Evolutionary conservation across 1,284 basidiomycete species (phyloP), one percentile per base, ranked within the genome.

Genomic region (Coniferiporia sulphurascens): DNA sequence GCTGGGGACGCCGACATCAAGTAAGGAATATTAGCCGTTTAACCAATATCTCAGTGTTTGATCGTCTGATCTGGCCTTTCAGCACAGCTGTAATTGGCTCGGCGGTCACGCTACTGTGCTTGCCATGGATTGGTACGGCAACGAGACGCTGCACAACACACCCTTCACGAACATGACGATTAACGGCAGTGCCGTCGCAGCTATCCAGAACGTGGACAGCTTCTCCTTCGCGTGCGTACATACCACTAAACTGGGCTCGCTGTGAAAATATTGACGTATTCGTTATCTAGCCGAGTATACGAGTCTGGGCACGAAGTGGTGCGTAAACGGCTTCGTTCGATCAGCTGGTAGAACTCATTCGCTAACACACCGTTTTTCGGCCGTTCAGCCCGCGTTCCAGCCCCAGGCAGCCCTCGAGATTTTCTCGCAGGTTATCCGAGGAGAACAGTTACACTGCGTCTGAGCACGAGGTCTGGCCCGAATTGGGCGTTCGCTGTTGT

Each of bases 1-100:
- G 83, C 82, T 45, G 85, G 84, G 13, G 84, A 86, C 63, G 78
- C 82, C 44, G 84, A 86, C 65, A 84, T 86, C 66, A 83, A 78
- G 84, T 85, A 58, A 52, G 58, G 21, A 21, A 17, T 6, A 13
- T 36, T n/a, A 6, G 73, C 67, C 4, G 48, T 32, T 22, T 27
- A 27, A 27, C 5, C 27, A 27, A 19, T 58, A 22, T 46, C 3
- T 4, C 10, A 4, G 52, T 19, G 4, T 48, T 17, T 32, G 44
- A 4, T 51, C 53, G n/a, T 48, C 7, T 32, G 7, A 27, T 15
- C 45, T 6, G 7, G 51, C 8, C 21, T 32, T 36, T 12, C 4
- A 41, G 52, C 17, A 43, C 46, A 85, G 84, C 62, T 86, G 83
- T 63, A 85, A 86, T 66, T 86, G 84, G 84, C 69, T 85, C 4